phyloP scores from a whole-genome alignment of 768 basidiomycete species.

The Mycena vitilis region DNA sequence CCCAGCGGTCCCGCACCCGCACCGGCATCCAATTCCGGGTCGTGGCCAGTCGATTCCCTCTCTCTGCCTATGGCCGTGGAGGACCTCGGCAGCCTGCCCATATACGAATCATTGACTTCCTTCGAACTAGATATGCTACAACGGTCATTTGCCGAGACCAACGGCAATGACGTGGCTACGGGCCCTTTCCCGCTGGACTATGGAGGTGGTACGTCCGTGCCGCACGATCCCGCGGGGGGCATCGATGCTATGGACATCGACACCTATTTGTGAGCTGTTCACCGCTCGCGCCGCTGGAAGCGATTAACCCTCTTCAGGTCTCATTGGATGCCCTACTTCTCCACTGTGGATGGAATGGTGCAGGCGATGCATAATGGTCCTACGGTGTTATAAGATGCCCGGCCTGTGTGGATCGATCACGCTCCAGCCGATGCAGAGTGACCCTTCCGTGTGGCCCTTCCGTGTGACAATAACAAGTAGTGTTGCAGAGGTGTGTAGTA shows the following conservation, averaged over 20 bases:
- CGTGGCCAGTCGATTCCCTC: constrained; percentile 11
- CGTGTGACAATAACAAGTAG: background rate
- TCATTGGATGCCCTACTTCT: constrained; percentile 21
- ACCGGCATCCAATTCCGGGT: background rate
- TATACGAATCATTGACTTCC: constrained; percentile 22
- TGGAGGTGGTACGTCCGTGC: background rate
- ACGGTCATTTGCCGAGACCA: background rate
- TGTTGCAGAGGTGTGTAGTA: background rate
- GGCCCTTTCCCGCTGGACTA: background rate
- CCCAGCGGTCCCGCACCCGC: no score
- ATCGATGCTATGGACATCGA: background rate
- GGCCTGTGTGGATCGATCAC: constrained; percentile 9
- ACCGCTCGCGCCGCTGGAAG: background rate
- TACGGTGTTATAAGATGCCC: constrained; percentile 6
- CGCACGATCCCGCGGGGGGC: background rate
- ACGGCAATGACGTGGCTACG: background rate
- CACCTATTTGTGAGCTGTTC: constrained; percentile 10
- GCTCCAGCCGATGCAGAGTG: constrained; percentile 11
- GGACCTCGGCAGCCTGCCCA: constrained; percentile 22
- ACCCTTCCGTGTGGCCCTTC: background rate
- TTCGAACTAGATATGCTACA: constrained; percentile 6
- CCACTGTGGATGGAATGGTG: constrained; percentile 8
- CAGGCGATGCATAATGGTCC: constrained; percentile 10
- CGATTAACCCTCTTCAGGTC: background rate
- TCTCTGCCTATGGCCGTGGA: constrained; percentile 28